A percentile compares a stretch with the other conserved stretches of the same genome.
These are phyloP conservation scores for Clavispora carvajalis DNA, from an alignment of 805 yeast species.

Conservation along the genomic window DNA sequence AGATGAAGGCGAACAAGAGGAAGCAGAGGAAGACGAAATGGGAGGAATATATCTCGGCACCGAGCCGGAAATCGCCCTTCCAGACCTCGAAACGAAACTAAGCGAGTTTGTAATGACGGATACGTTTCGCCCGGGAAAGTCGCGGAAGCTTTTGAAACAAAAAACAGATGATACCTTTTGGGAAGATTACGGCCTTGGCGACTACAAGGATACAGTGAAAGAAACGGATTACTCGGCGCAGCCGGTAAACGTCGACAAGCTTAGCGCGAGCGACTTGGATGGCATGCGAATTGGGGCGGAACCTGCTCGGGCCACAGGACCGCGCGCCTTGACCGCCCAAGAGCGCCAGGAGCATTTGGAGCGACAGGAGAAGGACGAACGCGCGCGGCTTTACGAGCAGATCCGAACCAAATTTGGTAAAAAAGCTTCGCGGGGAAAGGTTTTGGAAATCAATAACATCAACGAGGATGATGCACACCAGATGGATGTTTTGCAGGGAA, in stretches of 20 bases:
- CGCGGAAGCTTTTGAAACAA: slow-evolving; percentile 25
- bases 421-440: slow-evolving; percentile 10
- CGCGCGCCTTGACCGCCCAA: slow-evolving; percentile 19
- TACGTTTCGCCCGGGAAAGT: slow-evolving; percentile 13
- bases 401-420: slow-evolving; percentile 26
- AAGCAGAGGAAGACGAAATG: slow-evolving; percentile 10
- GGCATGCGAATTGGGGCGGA: slow-evolving; percentile 33
- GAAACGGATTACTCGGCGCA: slow-evolving; percentile 24
- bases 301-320: background rate
- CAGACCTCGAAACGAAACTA: slow-evolving; percentile 14
- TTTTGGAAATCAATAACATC: slow-evolving; percentile 33
- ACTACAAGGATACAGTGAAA: slow-evolving; percentile 25
- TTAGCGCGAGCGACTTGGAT: slow-evolving; percentile 24
- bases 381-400: slow-evolving; percentile 23
- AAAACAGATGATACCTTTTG: slow-evolving; percentile 28
- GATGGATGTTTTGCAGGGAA: slow-evolving; percentile 20
- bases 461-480: slow-evolving; percentile 20
- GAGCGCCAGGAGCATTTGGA: slow-evolving; percentile 23
- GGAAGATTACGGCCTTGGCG: slow-evolving; percentile 35
- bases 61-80: slow-evolving; percentile 8
- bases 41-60: slow-evolving; percentile 39
- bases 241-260: slow-evolving; percentile 19
- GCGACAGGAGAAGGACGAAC: slow-evolving; percentile 21
- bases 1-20: slow-evolving; percentile 8
- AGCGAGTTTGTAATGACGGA: slow-evolving; percentile 14